A percentile compares a stretch with the other conserved stretches of the same genome.
phyloP scores from a whole-genome alignment of 306 rosid species.

The Dryas drummondii region DNA sequence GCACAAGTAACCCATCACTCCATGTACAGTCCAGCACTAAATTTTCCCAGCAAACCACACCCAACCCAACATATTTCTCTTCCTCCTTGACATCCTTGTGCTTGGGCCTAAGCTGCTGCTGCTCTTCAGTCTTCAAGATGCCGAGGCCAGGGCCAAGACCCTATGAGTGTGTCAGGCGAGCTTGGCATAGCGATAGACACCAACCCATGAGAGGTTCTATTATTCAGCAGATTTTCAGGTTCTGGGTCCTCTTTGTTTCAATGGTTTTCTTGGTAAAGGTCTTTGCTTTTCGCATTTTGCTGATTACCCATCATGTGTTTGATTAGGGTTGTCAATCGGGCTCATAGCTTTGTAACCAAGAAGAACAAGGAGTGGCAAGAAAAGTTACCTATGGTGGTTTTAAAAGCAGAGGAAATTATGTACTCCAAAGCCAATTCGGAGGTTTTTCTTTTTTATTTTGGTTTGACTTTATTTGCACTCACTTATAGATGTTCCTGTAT shows the following conservation, averaged over 20 bases:
- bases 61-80: constrained; percentile 24
- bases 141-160: constrained; percentile 99
- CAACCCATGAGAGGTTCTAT: constrained; percentile 85
- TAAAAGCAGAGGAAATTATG: constrained; percentile 95
- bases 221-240: constrained; percentile 97
- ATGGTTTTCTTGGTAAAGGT: background rate
- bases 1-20: constrained; percentile 49
- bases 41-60: constrained; percentile 6
- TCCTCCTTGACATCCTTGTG: constrained; percentile 25
- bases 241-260: constrained; percentile 39
- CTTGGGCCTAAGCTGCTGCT: background rate
- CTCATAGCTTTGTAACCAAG: constrained; percentile 69
- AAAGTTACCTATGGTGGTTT: constrained; percentile 83
- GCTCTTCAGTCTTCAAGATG: constrained; percentile 47
- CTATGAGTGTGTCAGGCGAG: constrained; percentile 94
- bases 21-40: constrained; percentile 34
- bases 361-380: constrained; percentile 97
- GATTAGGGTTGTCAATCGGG: constrained; percentile 84
- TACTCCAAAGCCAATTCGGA: constrained; percentile 98
- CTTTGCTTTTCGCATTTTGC: constrained; percentile 38
- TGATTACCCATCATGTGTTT: constrained; percentile 71
- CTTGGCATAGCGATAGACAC: constrained; percentile 99
- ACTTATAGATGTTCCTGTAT: background rate
- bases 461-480: constrained; percentile 20
- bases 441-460: constrained; percentile 40